Base-by-base conservation (phyloP, 495 filamentous ascomycete species). In the Peziza echinospora region DNA sequence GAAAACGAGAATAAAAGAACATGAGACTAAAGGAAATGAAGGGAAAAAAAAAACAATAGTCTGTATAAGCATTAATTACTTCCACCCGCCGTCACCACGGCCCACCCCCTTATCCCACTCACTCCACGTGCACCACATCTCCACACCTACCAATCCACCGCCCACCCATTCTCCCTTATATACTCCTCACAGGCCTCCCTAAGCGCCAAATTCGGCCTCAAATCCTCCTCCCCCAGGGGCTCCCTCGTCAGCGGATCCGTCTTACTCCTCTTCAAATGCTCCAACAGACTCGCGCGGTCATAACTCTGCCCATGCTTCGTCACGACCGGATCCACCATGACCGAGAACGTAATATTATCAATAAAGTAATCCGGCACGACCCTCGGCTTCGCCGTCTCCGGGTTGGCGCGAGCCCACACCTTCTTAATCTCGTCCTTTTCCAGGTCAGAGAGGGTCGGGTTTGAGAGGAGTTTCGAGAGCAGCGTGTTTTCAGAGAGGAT, bases 301-400 rank as follows among this genome's bases (percentile, higher is more conserved):
- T 93, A 97, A 0, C 79, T 85, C 45, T 78, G 78, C 24, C 89
- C 89, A 5, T 77, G 82, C 51, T 80, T 85, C 0, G 87, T 94
- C 65, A 86, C 68, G 10, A 89, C 82, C 3, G 83, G 89, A 63
- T 97, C 89, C 53, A 87, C 71, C 86, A 97, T 93, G 49, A 94
- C 71, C 28, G 73, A 70, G 53, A 94, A 94, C 0, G 79, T 84
- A 44, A 97, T 96, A 21, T 77, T 78, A 57, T 96, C 89, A 39
- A 97, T 69, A 0, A 82, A 67, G 67, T 84, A 83, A 50, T 93
- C 87, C 0, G 89, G 86, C 2, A 92, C 81, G 51, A 43, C 41
- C 46, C 82, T 67, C 54, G 61, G 65, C 51, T 59, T 47, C 50
- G 60, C 49, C 44, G 68, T 67, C 54, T 67, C 61, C 47, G 74